phyloP scores from a whole-genome alignment of 108 stramenopile species.

The Skeletonema potamos region DNA sequence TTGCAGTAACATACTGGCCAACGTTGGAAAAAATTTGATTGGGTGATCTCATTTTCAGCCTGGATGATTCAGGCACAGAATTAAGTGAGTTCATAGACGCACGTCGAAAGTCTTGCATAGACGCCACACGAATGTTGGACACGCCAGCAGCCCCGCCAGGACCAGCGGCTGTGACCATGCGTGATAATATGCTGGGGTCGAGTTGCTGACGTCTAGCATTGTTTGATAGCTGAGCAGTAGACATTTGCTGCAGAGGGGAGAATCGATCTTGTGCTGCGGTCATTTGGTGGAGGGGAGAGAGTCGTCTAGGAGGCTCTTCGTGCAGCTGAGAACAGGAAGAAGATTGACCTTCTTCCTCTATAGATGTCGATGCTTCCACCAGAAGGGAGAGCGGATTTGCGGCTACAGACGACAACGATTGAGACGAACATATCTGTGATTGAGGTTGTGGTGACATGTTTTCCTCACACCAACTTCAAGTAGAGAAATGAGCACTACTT shows the following conservation, averaged over 20 bases:
- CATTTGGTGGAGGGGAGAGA: background rate
- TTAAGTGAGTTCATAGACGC: slow-evolving; percentile 22
- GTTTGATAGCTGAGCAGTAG: background rate
- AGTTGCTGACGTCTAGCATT: background rate
- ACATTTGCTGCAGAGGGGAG: background rate
- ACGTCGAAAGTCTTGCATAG: slow-evolving; percentile 24
- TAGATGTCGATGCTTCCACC: background rate
- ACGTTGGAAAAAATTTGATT: slow-evolving; percentile 4
- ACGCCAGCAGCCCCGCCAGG: slow-evolving; percentile 1
- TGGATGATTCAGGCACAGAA: background rate
- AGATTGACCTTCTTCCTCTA: background rate
- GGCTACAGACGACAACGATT: background rate
- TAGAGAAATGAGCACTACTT: background rate
- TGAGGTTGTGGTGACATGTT: background rate
- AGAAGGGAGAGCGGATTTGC: background rate
- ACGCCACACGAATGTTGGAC: slow-evolving; percentile 30
- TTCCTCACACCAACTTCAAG: background rate
- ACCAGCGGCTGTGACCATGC: slow-evolving; percentile 30
- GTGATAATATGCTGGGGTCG: slow-evolving; percentile 24
- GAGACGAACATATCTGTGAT: background rate
- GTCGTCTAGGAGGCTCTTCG: background rate
- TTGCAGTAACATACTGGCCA: background rate
- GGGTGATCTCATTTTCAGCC: background rate
- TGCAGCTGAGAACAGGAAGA: background rate
- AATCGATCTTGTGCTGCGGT: background rate